Evolutionary conservation across 441 rosid species (phyloP), one percentile per base, ranked within the genome.

Genomic region (Gossypium aridum): DNA sequence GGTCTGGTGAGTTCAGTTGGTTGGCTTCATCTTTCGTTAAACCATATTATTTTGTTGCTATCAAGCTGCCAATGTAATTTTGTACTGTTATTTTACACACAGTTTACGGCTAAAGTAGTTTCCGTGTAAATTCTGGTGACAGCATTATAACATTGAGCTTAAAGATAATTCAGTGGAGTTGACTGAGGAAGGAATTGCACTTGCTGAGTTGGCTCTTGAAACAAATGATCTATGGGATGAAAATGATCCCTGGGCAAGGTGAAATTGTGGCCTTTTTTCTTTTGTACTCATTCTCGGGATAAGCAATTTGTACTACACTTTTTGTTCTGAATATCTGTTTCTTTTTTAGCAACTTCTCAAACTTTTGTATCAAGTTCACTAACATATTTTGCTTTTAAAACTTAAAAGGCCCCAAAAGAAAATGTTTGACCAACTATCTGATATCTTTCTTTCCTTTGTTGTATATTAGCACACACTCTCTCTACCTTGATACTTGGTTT

Each of bases 171-270:
- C 99, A 72, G 99, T 94, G 80, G 99, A 94, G 89, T 86, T 94
- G 86, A 94, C 97, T 6, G 99, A 94, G 75, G 96, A 92, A 77
- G 99, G 99, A 78, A 94, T 94, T 82, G 77, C 81, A 45, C 97
- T 94, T 70, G 93, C 99, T 68, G 99, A 94, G 88, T 85, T 89
- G 94, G 99, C 97, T 81, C 97, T 94, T 75, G 97, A 92, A 80
- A 94, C 99, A 66, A 82, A 83, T 83, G 99, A 94, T 79, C 82
- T 94, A 68, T 94, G 98, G 98, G 97, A 92, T 77, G 98, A 94
- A 80, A 94, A 87, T 87, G 97, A 94, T 80, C 99, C 94, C 69
- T 94, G 99, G 99, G 99, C 99, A 20, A 94, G 97, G 99, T 88
- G 78, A 80, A 70, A 70, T 74, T 56, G 37, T 34, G 51, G n/a